Evolutionary conservation across 768 basidiomycete species (phyloP), one percentile per base, ranked within the genome.

Genomic region (Candolleomyces eurysporus): DNA sequence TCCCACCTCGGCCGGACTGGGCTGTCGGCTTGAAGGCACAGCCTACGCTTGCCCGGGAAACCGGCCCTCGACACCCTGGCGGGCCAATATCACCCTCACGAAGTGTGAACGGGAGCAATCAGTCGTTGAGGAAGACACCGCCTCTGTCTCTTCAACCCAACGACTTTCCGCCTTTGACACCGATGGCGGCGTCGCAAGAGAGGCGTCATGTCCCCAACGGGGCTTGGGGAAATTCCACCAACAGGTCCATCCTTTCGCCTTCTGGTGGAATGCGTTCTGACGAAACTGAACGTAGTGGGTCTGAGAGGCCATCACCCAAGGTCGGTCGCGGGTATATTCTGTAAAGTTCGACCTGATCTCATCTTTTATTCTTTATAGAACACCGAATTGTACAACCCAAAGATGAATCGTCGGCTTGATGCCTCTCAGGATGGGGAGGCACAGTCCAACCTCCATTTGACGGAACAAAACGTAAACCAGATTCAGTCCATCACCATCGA

Each of bases 1-100:
- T 94, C 43, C 92, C 92, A 4, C 77, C 91, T 2, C 82, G 92
- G 60, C 92, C 92, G 45, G 92, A 94, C 71, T 94, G 93, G 92
- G 92, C 92, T 17, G 90, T 94, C 4, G 91, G 91, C 16, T 78
- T 94, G 39, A 91, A 89, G 70, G 84, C 91, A 0, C 88, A 91
- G 62, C 86, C 88, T 31, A 89, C 85, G 13, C 72, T 90, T 30
- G 83, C 89, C 67, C 84, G 84, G 61, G 85, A 88, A 52, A 66
- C 60, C 61, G 79, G 67, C 65, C 76, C 75, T 43, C 79, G 76
- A 19, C 78, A 70, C 22, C 76, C 79, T 19, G 36, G 54, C 65
- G 75, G 80, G 14, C 76, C 80, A 22, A 75, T 78, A 58, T 76
- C 78, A 4, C 72, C 76, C 13, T 69, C 78, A n/a, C 74, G 75